A percentile compares a stretch with the other conserved stretches of the same genome.
These are phyloP conservation scores for Cryptococcus sp. DNA, from an alignment of 1,284 basidiomycete genomes.

Conservation along the genomic window DNA sequence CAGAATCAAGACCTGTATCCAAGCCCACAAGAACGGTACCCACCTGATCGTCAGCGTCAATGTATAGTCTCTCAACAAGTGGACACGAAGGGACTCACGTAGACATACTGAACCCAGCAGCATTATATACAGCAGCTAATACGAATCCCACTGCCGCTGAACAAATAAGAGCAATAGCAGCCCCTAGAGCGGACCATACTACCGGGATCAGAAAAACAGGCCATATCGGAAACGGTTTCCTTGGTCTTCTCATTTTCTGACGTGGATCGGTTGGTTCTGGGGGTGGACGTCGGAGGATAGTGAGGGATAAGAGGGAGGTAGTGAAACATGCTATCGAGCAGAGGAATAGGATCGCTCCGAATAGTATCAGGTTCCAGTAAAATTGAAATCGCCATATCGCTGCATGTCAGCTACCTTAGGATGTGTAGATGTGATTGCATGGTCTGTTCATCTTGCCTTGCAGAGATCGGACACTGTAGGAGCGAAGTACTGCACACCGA, in stretches of 20 bases:
- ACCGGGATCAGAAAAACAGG: constrained; percentile 33
- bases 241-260: not conserved
- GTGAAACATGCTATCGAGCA: constrained; percentile 66
- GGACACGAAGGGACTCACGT: constrained; percentile 57
- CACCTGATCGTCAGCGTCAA: constrained; percentile 54
- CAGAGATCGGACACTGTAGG: too few relatives aligned
- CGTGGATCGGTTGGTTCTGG: not conserved
- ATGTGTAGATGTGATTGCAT: too few relatives aligned
- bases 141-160: constrained; percentile 69
- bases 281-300: constrained; percentile 46
- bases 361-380: constrained; percentile 75
- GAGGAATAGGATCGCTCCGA: constrained; percentile 64
- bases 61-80: not conserved
- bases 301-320: constrained; percentile 62
- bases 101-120: constrained; percentile 68
- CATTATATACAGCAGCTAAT: constrained; percentile 63
- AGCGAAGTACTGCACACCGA: too few relatives aligned
- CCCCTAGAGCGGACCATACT: constrained; percentile 47
- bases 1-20: constrained; percentile 64
- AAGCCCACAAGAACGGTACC: constrained; percentile 72
- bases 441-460: too few relatives aligned
- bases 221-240: constrained; percentile 33
- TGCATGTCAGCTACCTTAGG: too few relatives aligned
- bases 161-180: constrained; percentile 62
- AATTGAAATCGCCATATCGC: constrained; percentile 78